phyloP scores from a whole-genome alignment of 2,329 filamentous ascomycete genomes.

The Myotisia sp. region DNA sequence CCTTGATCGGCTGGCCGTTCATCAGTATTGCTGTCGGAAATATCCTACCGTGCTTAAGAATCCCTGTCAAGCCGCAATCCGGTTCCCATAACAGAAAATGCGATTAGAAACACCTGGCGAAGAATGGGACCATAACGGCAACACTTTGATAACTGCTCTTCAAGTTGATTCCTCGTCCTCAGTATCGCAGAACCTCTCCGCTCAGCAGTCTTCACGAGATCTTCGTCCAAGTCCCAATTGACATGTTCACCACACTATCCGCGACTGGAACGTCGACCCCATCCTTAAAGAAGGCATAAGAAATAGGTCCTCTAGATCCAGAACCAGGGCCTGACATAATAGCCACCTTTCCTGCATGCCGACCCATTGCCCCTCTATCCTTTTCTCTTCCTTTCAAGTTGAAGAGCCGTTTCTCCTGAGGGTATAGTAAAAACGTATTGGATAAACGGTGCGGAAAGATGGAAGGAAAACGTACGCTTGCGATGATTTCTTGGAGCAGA shows the following conservation, averaged over 20 bases:
- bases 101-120: constrained; percentile 22
- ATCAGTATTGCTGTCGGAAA: background rate
- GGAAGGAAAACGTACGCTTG: too few species aligned
- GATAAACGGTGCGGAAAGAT: too few species aligned
- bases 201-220: constrained; percentile 5
- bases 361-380: constrained; percentile 11
- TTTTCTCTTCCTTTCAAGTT: too few species aligned
- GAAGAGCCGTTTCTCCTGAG: too few species aligned
- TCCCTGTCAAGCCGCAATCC: constrained; percentile 30
- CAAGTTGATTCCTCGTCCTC: too few species aligned
- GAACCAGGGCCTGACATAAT: constrained; percentile 25
- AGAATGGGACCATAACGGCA: constrained; percentile 19
- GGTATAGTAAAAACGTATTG: too few species aligned
- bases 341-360: constrained; percentile 31
- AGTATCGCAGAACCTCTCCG: constrained; percentile 3
- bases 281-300: constrained; percentile 17
- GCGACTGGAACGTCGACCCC: constrained; percentile 18
- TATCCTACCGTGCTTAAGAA: constrained; percentile 29
- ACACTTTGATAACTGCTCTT: constrained; percentile 26
- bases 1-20: constrained; percentile 11
- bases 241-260: constrained; percentile 15
- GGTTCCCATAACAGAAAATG: constrained; percentile 28
- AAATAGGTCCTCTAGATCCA: constrained; percentile 21
- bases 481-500: too few species aligned
- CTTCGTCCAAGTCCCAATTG: constrained; percentile 7